Base-by-base conservation (phyloP, 2,329 filamentous ascomycete species). In the Drechmeria coniospora region DNA sequence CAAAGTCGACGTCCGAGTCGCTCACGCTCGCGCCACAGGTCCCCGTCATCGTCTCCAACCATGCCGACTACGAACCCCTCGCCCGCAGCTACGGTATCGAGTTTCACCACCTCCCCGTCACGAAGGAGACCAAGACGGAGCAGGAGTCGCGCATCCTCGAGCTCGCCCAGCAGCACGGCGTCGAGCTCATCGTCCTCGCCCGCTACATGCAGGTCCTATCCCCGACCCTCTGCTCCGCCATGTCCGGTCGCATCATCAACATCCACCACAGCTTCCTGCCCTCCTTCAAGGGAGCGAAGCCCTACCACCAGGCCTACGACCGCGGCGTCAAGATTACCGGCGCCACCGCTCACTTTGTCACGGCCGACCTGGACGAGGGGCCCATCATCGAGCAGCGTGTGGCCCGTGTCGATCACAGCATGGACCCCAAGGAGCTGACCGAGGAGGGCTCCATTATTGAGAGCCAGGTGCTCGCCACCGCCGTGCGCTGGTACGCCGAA, bases 191-290 rank as follows among this genome's bases (percentile, higher is more conserved):
- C 29, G 80, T 90, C 1, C 61, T 90, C 25, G 81, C 81, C 6
- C 73, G 81, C 33, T 90, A 90, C 58, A 90, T 90, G 81, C 81
- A 90, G 57, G 79, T 90, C 18, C 64, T 90, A 8, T 79, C 74
- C 14, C 79, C 79, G 0, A 68, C 56, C 7, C 61, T 90, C 22
- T 90, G 81, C 58, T 57, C 65, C 32, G 79, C 71, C 42, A 86
- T 90, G 79, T 78, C 73, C 27, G 81, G 81, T 32, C 74, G 73
- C 49, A 90, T 90, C 57, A 87, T 90, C 75, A 90, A 90, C 59
- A 87, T 90, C 54, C 81, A 90, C 58, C 81, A 90, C 59, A 78
- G 70, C 40, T 90, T 90, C 68, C 52, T 90, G 63, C 81, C 81
- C 0, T 76, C 68, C 8, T 90, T 90, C 69, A 90, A 90, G 65